Conservation (phyloP, 345 rosid species). For the Citrus glauca region DNA sequence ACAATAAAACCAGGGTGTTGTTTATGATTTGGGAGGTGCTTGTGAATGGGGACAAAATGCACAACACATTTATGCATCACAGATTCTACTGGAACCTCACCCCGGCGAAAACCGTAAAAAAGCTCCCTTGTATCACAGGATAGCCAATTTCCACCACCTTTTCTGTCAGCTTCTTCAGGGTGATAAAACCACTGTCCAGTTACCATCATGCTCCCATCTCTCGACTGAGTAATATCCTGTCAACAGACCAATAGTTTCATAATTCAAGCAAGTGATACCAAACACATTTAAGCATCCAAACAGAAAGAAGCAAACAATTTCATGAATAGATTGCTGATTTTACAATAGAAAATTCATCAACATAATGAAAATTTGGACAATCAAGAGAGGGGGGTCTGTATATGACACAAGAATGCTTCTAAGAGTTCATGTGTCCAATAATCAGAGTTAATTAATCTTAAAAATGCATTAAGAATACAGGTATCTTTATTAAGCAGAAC, state of each 20-base stretch:
- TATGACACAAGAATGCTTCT: too few relatives aligned
- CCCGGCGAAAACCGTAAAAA: constrained; percentile 90
- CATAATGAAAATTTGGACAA: not conserved
- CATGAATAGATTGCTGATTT: not conserved
- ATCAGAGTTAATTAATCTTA: too few relatives aligned
- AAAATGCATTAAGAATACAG: not conserved
- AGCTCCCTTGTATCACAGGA: constrained; percentile 79
- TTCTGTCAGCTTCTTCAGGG: constrained; percentile 94
- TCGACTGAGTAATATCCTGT: constrained; percentile 73
- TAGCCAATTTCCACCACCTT: constrained; percentile 92
- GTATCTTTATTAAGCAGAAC: not conserved
- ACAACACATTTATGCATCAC: constrained; percentile 97
- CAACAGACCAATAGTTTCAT: constrained; percentile 17
- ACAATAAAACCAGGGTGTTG: constrained; percentile 87
- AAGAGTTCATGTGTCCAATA: too few relatives aligned
- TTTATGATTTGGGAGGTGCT: constrained; percentile 77
- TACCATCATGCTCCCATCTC: constrained; percentile 64
- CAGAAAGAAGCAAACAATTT: not conserved
- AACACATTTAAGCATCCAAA: not conserved
- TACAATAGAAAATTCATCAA: not conserved
- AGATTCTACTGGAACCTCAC: constrained; percentile 91
- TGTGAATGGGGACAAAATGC: constrained; percentile 81
- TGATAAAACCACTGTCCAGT: constrained; percentile 99
- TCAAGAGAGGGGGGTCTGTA: too few relatives aligned
- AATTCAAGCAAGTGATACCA: not conserved